A percentile compares a stretch with the other conserved stretches of the same genome.
phyloP scores from a whole-genome alignment of 495 filamentous ascomycete genomes.

The Echria macrotheca region DNA sequence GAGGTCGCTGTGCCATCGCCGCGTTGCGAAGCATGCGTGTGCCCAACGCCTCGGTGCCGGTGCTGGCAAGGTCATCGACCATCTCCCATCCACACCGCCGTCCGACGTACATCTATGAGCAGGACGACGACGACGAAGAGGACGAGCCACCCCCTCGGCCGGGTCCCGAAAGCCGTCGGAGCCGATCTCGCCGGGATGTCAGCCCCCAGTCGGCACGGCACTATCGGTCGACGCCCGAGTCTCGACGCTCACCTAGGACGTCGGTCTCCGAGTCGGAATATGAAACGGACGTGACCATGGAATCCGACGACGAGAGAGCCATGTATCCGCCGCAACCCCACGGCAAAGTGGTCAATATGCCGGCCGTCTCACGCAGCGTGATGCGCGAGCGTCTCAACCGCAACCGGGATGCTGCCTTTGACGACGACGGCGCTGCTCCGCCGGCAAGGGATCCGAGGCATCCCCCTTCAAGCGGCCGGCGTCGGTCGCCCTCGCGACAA shows the following conservation, averaged over 20 bases:
- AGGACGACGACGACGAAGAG: slow-evolving; percentile 23
- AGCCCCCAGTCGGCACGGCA: slow-evolving; percentile 37
- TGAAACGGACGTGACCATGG: slow-evolving; percentile 33
- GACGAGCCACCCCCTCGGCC: slow-evolving; percentile 22
- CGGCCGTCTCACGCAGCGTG: slow-evolving; percentile 9
- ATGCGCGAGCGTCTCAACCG: slow-evolving; percentile 24
- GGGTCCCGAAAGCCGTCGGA: slow-evolving; percentile 25
- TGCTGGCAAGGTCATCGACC: slow-evolving; percentile 13
- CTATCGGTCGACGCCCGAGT: slow-evolving; percentile 37
- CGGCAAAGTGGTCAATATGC: slow-evolving; percentile 17
- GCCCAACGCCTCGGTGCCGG: slow-evolving; percentile 24
- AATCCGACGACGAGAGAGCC: slow-evolving; percentile 31
- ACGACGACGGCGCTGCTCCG: slow-evolving; percentile 15
- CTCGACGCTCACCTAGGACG: slow-evolving; percentile 32
- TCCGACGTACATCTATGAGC: slow-evolving; percentile 24
- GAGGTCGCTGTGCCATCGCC: too few species aligned
- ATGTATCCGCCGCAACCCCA: slow-evolving; percentile 9
- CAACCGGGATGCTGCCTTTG: slow-evolving; percentile 19
- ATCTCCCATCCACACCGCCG: slow-evolving; percentile 21
- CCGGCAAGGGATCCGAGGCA: slow-evolving; percentile 17
- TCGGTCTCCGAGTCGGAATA: slow-evolving; percentile 36
- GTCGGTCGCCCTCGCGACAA: slow-evolving; percentile 19
- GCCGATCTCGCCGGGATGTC: slow-evolving; percentile 27
- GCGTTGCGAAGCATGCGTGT: slow-evolving; percentile 21
- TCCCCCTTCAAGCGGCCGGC: slow-evolving; percentile 13